Percentiles rank a stretch among this genome's conserved stretches.
phyloP scores from a whole-genome alignment of 2,329 filamentous ascomycete genomes.

The Colletotrichum sp. region DNA sequence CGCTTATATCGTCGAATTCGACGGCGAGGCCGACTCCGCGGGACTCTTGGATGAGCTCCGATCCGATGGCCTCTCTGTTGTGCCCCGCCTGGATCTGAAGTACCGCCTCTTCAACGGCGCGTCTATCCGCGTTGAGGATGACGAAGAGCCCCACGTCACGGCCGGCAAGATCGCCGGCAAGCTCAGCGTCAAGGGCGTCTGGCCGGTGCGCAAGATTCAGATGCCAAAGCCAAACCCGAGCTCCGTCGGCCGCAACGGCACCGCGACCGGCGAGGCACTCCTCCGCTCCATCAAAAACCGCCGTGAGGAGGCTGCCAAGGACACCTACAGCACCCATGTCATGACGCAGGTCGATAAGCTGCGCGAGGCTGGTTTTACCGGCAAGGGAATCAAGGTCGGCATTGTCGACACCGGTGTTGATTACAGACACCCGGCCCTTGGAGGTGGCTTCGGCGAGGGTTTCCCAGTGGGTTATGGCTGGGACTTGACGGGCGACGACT shows the following conservation, averaged over 20 bases:
- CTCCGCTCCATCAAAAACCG: not conserved
- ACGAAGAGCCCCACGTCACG: conserved; percentile 27
- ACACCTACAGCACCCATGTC: conserved; percentile 28
- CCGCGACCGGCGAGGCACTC: conserved; percentile 10
- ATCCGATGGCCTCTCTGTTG: conserved; percentile 18
- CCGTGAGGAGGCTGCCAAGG: not conserved
- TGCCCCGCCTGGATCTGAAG: conserved; percentile 26
- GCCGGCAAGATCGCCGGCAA: conserved; percentile 26
- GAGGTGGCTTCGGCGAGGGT: conserved; percentile 56
- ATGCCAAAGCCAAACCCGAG: conserved; percentile 21
- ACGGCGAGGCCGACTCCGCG: conserved; percentile 16
- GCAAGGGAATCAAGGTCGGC: conserved; percentile 48
- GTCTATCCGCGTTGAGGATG: conserved; percentile 29
- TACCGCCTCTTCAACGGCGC: conserved; percentile 30
- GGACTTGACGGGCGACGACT: conserved; percentile 50
- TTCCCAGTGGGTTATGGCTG: conserved; percentile 52
- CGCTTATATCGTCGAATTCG: conserved; percentile 30
- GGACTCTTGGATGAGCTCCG: conserved; percentile 23
- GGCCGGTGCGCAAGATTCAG: conserved; percentile 30
- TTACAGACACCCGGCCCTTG: conserved; percentile 56
- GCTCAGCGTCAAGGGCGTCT: conserved; percentile 30
- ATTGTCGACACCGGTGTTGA: conserved; percentile 49
- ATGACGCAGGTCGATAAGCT: conserved; percentile 43
- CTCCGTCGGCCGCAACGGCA: conserved; percentile 22
- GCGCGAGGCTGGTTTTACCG: conserved; percentile 47